A percentile compares a stretch with the other conserved stretches of the same genome.
phyloP scores from a whole-genome alignment of 2,329 filamentous ascomycete genomes.

The Lachnellula hyalina region DNA sequence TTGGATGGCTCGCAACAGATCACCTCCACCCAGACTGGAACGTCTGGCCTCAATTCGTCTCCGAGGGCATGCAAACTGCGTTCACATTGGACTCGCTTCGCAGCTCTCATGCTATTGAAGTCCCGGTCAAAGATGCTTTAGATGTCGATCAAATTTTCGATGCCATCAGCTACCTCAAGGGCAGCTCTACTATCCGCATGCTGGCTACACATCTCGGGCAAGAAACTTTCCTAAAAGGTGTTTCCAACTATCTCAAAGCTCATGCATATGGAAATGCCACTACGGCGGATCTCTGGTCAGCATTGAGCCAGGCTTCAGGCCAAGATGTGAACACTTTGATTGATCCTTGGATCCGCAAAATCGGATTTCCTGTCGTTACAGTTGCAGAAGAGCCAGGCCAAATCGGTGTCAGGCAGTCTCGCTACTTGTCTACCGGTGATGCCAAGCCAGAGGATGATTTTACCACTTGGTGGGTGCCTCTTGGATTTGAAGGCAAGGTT shows the following conservation, averaged over 20 bases:
- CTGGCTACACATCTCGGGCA: constrained; percentile 83
- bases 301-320: constrained; percentile 80
- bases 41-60: constrained; percentile 95
- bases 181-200: constrained; percentile 95
- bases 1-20: constrained; percentile 74
- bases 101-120: constrained; percentile 92
- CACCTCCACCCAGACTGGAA: constrained; percentile 95
- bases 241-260: constrained; percentile 81
- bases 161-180: constrained; percentile 92
- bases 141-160: constrained; percentile 99
- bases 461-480: constrained; percentile 92
- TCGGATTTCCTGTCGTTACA: constrained; percentile 87
- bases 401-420: constrained; percentile 75
- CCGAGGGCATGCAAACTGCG: constrained; percentile 88
- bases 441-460: constrained; percentile 85
- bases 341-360: constrained; percentile 91
- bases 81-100: constrained; percentile 86
- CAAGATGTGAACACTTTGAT: constrained; percentile 84
- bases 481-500: constrained; percentile 74
- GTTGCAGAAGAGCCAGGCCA: constrained; percentile 78
- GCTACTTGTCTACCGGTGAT: constrained; percentile 89
- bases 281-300: constrained; percentile 86
- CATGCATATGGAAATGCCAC: constrained; percentile 88
- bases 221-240: constrained; percentile 83
- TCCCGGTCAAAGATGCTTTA: constrained; percentile 85